phyloP scores from a whole-genome alignment of 192 early-diverging fungal species.

The Coemansia sp. region DNA sequence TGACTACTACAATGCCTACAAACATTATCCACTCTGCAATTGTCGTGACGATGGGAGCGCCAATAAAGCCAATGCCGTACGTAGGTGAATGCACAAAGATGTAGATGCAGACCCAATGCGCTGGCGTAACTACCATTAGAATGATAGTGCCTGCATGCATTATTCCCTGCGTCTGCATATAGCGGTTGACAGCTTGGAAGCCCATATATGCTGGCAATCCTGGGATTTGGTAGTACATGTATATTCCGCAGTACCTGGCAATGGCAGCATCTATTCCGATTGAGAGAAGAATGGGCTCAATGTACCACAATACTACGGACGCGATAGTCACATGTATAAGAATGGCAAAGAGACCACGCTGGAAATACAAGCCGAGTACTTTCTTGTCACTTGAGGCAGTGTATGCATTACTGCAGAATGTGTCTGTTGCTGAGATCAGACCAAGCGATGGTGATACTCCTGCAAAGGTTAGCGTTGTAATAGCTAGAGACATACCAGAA shows the following conservation, averaged over 20 bases:
- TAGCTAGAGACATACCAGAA: conserved; percentile 61
- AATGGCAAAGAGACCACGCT: conserved; percentile 73
- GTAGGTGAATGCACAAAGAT: conserved; percentile 67
- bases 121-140: conserved; percentile 62
- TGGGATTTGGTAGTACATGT: conserved; percentile 62
- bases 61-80: conserved; percentile 70
- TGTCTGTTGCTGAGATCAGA: conserved; percentile 64
- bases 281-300: conserved; percentile 63
- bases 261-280: conserved; percentile 71
- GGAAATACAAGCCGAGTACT: conserved; percentile 62
- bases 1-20: conserved; percentile 62
- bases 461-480: conserved; percentile 52
- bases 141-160: conserved; percentile 82
- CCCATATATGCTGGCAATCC: conserved; percentile 71
- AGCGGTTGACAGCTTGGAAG: conserved; percentile 80
- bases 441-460: conserved; percentile 58
- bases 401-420: conserved; percentile 63
- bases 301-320: conserved; percentile 61
- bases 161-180: conserved; percentile 77
- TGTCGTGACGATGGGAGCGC: conserved; percentile 74
- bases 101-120: conserved; percentile 75
- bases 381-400: conserved; percentile 59
- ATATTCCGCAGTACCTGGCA: conserved; percentile 58
- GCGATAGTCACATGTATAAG: conserved; percentile 67
- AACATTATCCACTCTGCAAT: conserved; percentile 71